Percentiles rank a stretch among this genome's conserved stretches.
phyloP scores from a whole-genome alignment of 257 asterid genomes.

The Fraxinus cuspidata region DNA sequence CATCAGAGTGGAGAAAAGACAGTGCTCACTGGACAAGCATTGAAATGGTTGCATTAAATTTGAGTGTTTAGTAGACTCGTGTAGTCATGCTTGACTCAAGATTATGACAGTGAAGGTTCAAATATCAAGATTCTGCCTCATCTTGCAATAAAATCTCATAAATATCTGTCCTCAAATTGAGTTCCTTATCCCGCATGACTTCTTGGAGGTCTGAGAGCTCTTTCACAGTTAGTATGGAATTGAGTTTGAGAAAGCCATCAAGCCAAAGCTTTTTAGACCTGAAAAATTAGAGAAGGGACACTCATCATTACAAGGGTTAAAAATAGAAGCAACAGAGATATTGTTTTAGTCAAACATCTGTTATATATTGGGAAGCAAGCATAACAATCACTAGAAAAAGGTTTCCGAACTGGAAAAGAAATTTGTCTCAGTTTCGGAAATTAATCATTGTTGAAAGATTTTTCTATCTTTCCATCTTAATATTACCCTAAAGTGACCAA shows the following conservation, averaged over 20 bases:
- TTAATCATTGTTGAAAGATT: background rate
- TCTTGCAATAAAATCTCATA: slow-evolving; percentile 91
- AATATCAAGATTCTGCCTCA: slow-evolving; percentile 52
- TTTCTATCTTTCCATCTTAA: background rate
- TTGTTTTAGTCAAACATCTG: background rate
- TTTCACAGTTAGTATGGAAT: slow-evolving; percentile 62
- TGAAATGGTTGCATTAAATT: background rate
- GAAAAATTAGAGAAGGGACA: slow-evolving; percentile 13
- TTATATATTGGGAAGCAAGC: background rate
- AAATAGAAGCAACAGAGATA: background rate
- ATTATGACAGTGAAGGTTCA: background rate
- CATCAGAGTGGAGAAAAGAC: background rate
- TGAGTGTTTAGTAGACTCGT: background rate
- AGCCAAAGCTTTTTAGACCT: slow-evolving; percentile 97
- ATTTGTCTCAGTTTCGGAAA: background rate
- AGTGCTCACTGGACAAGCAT: background rate
- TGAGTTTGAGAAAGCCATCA: slow-evolving; percentile 77
- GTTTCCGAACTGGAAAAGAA: background rate
- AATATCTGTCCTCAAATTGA: slow-evolving; percentile 91
- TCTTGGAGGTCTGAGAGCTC: slow-evolving; percentile 96
- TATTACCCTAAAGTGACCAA: background rate
- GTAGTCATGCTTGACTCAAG: background rate
- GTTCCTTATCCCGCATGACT: slow-evolving; percentile 96
- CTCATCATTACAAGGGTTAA: background rate
- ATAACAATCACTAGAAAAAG: background rate